These are phyloP conservation scores for Hypoxylon sp. DNA, from an alignment of 2,329 filamentous ascomycete genomes.

Conservation along the genomic window DNA sequence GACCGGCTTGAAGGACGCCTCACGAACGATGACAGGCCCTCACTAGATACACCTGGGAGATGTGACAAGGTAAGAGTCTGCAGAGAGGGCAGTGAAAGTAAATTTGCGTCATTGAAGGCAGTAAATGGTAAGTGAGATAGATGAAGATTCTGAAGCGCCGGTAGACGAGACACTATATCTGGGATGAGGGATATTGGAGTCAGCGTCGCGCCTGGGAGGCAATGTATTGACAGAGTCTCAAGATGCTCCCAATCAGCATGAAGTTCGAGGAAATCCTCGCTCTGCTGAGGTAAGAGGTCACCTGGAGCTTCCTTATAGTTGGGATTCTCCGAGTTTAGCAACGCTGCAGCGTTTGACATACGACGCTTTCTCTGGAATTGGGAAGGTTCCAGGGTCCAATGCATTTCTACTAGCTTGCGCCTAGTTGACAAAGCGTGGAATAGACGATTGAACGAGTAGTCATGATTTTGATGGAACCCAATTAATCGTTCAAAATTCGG, in stretches of 20 bases:
- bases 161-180: slow-evolving; percentile 63
- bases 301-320: slow-evolving; percentile 51
- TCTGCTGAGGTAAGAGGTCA: slow-evolving; percentile 58
- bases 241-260: slow-evolving; percentile 69
- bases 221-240: slow-evolving; percentile 69
- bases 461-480: slow-evolving; percentile 66
- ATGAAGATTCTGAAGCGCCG: slow-evolving; percentile 69
- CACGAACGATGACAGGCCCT: slow-evolving; percentile 69
- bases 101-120: slow-evolving; percentile 68
- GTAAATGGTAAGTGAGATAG: slow-evolving; percentile 67
- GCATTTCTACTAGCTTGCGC: slow-evolving; percentile 66
- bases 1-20: slow-evolving; percentile 60
- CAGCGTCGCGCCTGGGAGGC: slow-evolving; percentile 66
- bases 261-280: slow-evolving; percentile 61
- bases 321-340: slow-evolving; percentile 44
- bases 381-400: slow-evolving; percentile 66
- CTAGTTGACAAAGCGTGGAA: slow-evolving; percentile 72
- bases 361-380: slow-evolving; percentile 54
- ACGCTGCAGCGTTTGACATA: slow-evolving; percentile 46
- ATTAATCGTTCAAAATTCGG: slow-evolving; percentile 72
- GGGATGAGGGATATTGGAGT: slow-evolving; percentile 66
- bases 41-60: slow-evolving; percentile 67
- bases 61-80: slow-evolving; percentile 67
- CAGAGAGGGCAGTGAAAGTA: slow-evolving; percentile 67
- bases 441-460: slow-evolving; percentile 67